These are phyloP conservation scores for Balansia obtecta DNA, from an alignment of 2,329 filamentous ascomycete genomes.

Conservation along the genomic window DNA sequence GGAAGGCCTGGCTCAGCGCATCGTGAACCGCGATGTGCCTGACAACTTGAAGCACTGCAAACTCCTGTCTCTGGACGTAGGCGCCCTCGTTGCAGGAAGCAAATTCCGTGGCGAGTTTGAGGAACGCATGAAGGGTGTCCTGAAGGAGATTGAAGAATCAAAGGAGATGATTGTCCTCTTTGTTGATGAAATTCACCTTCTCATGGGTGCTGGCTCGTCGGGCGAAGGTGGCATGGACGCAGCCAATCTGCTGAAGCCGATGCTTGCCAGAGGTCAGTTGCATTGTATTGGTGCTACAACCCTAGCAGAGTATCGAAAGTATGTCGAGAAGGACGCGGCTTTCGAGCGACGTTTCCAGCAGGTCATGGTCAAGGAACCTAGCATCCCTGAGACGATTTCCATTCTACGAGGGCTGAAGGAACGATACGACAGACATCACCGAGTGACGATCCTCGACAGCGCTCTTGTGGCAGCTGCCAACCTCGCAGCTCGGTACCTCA, in stretches of 20 bases:
- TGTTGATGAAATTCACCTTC: conserved; percentile 94
- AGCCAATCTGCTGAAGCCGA: conserved; percentile 93
- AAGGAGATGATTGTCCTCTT: conserved; percentile 97
- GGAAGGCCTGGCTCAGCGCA: conserved; percentile 87
- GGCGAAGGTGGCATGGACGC: conserved; percentile 98
- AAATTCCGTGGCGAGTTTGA: conserved; percentile 99
- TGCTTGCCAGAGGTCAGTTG: conserved; percentile 90
- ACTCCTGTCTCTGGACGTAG: conserved; percentile 88
- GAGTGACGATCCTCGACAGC: conserved; percentile 89
- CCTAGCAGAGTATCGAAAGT: conserved; percentile 90
- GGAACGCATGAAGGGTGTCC: conserved; percentile 96
- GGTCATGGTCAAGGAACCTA: conserved; percentile 90
- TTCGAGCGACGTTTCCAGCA: conserved; percentile 99
- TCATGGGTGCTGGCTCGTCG: conserved; percentile 92
- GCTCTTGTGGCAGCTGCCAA: conserved; percentile 88
- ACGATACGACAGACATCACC: conserved; percentile 95
- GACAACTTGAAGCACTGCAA: conserved; percentile 91
- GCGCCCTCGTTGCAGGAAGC: conserved; percentile 88
- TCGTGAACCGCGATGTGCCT: conserved; percentile 92
- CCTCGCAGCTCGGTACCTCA: conserved; percentile 86
- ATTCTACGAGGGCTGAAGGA: conserved; percentile 98
- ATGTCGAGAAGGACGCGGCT: conserved; percentile 96
- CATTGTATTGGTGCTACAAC: conserved; percentile 98
- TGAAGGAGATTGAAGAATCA: conserved; percentile 91
- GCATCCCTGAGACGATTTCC: conserved; percentile 80